Conservation (phyloP, 768 basidiomycete species). For the Dioszegia crocea region DNA sequence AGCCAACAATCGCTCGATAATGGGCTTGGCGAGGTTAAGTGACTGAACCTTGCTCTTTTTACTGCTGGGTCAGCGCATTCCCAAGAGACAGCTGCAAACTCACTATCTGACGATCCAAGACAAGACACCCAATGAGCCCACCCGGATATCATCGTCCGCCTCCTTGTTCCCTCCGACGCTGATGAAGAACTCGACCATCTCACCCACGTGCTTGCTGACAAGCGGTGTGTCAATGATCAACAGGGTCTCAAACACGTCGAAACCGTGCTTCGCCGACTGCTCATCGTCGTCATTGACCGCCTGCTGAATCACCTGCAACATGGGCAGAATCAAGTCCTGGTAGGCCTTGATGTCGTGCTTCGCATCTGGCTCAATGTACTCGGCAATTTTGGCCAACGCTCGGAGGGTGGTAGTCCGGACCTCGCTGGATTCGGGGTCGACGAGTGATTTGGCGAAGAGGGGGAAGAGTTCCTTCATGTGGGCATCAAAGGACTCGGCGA, state of each 20-base stretch:
- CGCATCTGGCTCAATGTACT: conserved; percentile 83
- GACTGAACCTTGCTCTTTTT: conserved; percentile 95
- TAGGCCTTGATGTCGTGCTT: conserved; percentile 81
- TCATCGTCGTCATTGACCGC: conserved; percentile 75
- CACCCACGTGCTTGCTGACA: conserved; percentile 77
- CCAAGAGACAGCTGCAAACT: conserved; percentile 37
- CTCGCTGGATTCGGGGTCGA: conserved; percentile 79
- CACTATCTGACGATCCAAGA: conserved; percentile 97
- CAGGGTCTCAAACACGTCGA: conserved; percentile 93
- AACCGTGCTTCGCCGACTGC: conserved; percentile 74
- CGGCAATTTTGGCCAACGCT: conserved; percentile 85
- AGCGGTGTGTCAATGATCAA: conserved; percentile 94
- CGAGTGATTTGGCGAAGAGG: conserved; percentile 67
- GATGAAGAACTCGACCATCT: conserved; percentile 83
- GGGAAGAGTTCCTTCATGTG: conserved; percentile 60
- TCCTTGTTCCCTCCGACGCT: conserved; percentile 71
- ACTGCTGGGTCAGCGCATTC: conserved; percentile 52
- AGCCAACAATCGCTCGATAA: conserved; percentile 87
- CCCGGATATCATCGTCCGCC: conserved; percentile 73
- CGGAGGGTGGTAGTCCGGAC: conserved; percentile 88
- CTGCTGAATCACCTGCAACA: conserved; percentile 84
- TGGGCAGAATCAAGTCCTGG: conserved; percentile 77
- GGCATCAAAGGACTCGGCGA: conserved; percentile 76
- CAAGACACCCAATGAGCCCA: conserved; percentile 85
- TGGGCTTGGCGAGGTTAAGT: conserved; percentile 73